These are phyloP conservation scores for Xerocomellus intermedius DNA, from an alignment of 768 basidiomycete genomes.

Conservation along the genomic window DNA sequence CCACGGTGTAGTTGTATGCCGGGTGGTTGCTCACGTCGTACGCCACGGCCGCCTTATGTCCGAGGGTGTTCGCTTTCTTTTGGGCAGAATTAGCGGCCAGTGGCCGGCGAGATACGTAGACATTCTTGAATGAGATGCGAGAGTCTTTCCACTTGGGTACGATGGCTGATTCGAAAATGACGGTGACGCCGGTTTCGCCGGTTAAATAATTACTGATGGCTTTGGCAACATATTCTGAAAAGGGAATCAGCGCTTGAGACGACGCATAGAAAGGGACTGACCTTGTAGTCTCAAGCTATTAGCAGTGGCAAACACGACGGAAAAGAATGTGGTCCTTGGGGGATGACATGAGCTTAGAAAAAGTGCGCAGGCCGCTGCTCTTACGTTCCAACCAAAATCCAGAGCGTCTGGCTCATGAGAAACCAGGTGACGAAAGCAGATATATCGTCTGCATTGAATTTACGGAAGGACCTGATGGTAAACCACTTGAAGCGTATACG, in stretches of 20 bases:
- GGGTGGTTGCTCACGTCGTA: conserved; percentile 81
- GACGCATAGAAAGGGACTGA: conserved; percentile 29
- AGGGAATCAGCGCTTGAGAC: conserved; percentile 4
- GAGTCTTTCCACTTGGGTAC: conserved; percentile 98
- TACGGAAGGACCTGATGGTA: conserved; percentile 90
- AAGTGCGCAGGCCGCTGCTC: background rate
- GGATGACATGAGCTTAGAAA: conserved; percentile 2
- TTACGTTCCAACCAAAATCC: conserved; percentile 86
- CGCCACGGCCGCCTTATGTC: conserved; percentile 58
- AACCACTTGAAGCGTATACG: conserved; percentile 97
- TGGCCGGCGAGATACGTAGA: conserved; percentile 87
- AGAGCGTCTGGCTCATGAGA: conserved; percentile 90
- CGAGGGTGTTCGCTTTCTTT: conserved; percentile 28
- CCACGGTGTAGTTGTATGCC: conserved; percentile 58
- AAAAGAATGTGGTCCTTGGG: conserved; percentile 88
- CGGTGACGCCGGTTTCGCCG: conserved; percentile 86
- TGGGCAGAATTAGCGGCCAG: conserved; percentile 16
- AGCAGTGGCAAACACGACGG: conserved; percentile 83
- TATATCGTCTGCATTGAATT: conserved; percentile 95
- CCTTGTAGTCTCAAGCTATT: conserved; percentile 88
- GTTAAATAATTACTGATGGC: conserved; percentile 93
- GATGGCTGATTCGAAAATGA: conserved; percentile 97
- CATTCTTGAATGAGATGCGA: conserved; percentile 94
- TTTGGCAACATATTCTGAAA: conserved; percentile 76
- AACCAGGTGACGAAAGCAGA: conserved; percentile 97